Evolutionary conservation across 306 rosid species (phyloP), one percentile per base, ranked within the genome.

Genomic region (Betula pendula): DNA sequence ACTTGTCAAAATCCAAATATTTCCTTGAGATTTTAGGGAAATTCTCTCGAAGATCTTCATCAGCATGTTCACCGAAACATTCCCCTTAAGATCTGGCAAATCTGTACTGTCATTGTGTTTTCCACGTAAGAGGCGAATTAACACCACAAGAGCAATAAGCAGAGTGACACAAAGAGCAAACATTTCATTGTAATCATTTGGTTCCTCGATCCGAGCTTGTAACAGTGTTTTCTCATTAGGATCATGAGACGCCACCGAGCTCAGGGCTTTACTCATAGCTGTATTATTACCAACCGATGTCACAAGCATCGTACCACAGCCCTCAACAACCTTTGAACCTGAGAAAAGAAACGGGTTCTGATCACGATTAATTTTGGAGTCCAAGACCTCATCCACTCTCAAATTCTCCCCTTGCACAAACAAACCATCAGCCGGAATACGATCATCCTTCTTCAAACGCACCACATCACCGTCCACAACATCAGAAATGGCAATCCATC

Each of bases 401-500:
- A 88, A 75, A 45, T 63, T 38, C 8, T 45, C 74, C 62, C 75
- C 77, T 1, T 24, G 8, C 51, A 75, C 68, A 72, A 87, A 73
- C 80, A 88, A 71, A 75, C 96, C 97, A 71, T 92, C 84, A 17
- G 87, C 91, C 15, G 90, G 97, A 84, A 86, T 81, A 73, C 45
- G 79, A 50, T 86, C 89, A 33, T 74, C 90, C 55, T 22, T 17
- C 47, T 53, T 9, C 80, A 92, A 65, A 59, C 0, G 33, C 44
- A 90, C 86, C 20, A 0, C 58, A 29, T 88, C 87, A 24, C 93
- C 88, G 43, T 74, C 91, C 80, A 16, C 3, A 76, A 90, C 76
- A 42, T 86, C 72, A 49, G 80, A 78, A 27, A 81, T 9, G 55
- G 76, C 58, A 31, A 84, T 60, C 3, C 24, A 5, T 0, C 0